Evolutionary conservation across 352 stramenopile species (phyloP).

Genomic region (Phytophthora meadii): DNA sequence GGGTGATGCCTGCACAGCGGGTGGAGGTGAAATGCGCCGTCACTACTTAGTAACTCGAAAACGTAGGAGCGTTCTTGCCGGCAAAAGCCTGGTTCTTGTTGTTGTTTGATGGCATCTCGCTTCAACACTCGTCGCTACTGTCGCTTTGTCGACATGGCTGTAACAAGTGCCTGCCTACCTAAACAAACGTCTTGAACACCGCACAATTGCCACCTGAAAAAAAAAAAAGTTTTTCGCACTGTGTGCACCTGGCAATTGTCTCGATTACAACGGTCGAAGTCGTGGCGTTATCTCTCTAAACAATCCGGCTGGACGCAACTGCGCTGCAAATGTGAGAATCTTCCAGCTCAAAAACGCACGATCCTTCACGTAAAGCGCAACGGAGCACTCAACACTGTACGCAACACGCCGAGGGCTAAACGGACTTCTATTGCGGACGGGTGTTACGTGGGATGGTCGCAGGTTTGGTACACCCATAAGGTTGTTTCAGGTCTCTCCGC

Average conservation of each 20-base stretch:
- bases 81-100: conserved; percentile 1
- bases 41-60: not conserved
- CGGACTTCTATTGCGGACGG: conserved; percentile 44
- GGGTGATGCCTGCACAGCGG: not conserved
- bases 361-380: too few relatives aligned
- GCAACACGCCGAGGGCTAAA: conserved; percentile 1
- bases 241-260: not conserved
- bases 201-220: too few relatives aligned
- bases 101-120: too few relatives aligned
- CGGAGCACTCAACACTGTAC: not conserved
- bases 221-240: not conserved
- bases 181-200: too few relatives aligned
- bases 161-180: too few relatives aligned
- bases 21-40: conserved; percentile 2
- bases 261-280: conserved; percentile 6
- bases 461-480: conserved; percentile 14
- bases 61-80: conserved; percentile 8
- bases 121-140: too few relatives aligned
- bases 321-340: not conserved
- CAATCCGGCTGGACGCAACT: conserved; percentile 9
- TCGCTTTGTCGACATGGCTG: too few relatives aligned
- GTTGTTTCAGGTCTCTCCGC: conserved; percentile 19
- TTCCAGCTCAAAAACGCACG: too few relatives aligned
- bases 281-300: not conserved
- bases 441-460: conserved; percentile 23